These are phyloP conservation scores for Herpetomonas samuelpessoai DNA, from an alignment of 208 protist species.

Conservation along the genomic window DNA sequence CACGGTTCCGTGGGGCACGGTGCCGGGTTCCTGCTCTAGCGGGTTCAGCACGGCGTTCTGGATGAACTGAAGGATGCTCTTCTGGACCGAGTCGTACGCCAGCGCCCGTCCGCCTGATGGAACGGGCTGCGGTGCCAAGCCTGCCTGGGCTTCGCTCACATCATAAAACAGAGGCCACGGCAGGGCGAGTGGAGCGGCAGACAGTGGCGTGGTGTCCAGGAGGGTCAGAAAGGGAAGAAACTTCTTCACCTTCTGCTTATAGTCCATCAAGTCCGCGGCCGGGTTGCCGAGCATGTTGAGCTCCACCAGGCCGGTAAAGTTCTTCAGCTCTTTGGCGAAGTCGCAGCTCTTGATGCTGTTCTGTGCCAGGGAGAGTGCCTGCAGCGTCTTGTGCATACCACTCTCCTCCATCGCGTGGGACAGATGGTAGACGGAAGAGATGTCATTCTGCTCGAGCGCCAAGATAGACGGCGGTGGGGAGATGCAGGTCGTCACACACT, in stretches of 20 bases:
- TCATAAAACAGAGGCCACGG: constrained; percentile 74
- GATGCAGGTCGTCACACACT: constrained; percentile 60
- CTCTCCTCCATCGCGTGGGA: constrained; percentile 54
- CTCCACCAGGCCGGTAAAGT: constrained; percentile 63
- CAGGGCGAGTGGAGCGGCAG: constrained; percentile 49
- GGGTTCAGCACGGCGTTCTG: constrained; percentile 49
- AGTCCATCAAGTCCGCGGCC: constrained; percentile 39
- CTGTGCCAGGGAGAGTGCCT: constrained; percentile 53
- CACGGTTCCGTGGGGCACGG: constrained; percentile 12
- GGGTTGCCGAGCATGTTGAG: constrained; percentile 72
- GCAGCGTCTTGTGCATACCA: constrained; percentile 50
- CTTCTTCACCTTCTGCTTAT: constrained; percentile 52
- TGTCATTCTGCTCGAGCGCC: constrained; percentile 57
- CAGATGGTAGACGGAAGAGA: constrained; percentile 60
- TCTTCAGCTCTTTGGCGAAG: constrained; percentile 44
- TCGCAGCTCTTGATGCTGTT: constrained; percentile 61
- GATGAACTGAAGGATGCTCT: constrained; percentile 68
- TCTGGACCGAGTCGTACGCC: constrained; percentile 33
- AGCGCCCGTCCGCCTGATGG: background rate
- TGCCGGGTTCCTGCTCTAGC: constrained; percentile 32
- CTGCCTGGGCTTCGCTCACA: constrained; percentile 6
- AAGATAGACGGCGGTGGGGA: constrained; percentile 59
- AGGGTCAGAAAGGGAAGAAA: constrained; percentile 64
- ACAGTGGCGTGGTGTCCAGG: constrained; percentile 53
- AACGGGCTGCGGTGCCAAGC: constrained; percentile 14